These are phyloP conservation scores for Arbutus unedo DNA, from an alignment of 148 eudicot genomes.

Conservation along the genomic window DNA sequence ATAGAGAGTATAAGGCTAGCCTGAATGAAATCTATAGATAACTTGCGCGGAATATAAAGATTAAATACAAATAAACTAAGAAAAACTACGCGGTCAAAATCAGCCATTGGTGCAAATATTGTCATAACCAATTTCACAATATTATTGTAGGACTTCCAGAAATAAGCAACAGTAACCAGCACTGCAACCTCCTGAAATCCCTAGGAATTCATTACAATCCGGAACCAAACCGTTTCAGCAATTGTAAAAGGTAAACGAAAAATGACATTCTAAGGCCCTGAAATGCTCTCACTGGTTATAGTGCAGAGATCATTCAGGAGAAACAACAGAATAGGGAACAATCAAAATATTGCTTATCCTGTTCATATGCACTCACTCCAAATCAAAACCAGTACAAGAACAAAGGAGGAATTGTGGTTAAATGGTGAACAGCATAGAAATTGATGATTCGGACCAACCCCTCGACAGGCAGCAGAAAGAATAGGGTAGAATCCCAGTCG, in stretches of 20 bases:
- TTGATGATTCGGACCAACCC: neutral
- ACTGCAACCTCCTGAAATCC: neutral
- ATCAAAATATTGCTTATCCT: neutral
- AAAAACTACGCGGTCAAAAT: neutral
- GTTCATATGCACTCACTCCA: neutral
- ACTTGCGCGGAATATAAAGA: neutral
- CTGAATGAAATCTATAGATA: neutral
- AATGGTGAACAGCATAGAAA: neutral
- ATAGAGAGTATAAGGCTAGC: neutral
- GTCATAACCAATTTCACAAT: neutral
- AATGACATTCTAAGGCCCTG: neutral
- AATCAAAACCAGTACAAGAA: neutral
- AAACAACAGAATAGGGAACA: conserved; percentile 6
- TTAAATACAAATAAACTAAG: neutral
- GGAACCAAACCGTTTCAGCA: neutral
- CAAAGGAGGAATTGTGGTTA: neutral
- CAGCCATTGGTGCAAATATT: neutral
- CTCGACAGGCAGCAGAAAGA: neutral
- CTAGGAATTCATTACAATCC: neutral
- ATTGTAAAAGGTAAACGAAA: neutral
- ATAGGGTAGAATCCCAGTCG: neutral
- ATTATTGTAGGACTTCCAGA: neutral
- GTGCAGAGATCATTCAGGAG: neutral
- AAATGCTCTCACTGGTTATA: neutral
- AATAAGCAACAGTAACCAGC: conserved; percentile 2